These are phyloP conservation scores for Yamadazyma conglobata DNA, from an alignment of 1,139 yeast species.

Conservation along the genomic window DNA sequence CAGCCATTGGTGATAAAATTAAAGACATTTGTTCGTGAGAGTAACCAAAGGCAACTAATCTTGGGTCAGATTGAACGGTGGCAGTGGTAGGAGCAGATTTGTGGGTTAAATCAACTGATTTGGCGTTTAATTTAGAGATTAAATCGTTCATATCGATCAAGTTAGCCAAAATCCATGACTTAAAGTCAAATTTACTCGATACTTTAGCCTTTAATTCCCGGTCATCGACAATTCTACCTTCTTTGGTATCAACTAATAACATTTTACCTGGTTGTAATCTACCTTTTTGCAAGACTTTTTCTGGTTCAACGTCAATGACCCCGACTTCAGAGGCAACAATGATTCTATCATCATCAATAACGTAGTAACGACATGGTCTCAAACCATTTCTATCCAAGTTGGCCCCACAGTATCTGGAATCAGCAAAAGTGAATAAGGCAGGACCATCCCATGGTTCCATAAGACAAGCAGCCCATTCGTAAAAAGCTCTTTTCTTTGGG, in stretches of 20 bases:
- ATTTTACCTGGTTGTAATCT: constrained; percentile 95
- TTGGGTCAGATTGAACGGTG: constrained; percentile 74
- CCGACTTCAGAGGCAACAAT: constrained; percentile 99
- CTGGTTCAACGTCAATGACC: constrained; percentile 86
- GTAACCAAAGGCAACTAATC: constrained; percentile 85
- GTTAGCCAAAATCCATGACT: constrained; percentile 88
- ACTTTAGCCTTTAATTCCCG: constrained; percentile 78
- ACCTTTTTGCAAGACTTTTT: constrained; percentile 82
- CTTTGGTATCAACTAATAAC: constrained; percentile 91
- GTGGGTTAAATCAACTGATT: constrained; percentile 37
- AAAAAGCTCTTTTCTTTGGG: constrained; percentile 87
- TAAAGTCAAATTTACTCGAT: constrained; percentile 85
- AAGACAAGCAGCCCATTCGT: constrained; percentile 98
- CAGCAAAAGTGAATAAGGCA: constrained; percentile 93
- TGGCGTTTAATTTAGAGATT: constrained; percentile 50
- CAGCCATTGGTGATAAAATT: constrained; percentile 92
- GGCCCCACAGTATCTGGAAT: constrained; percentile 98
- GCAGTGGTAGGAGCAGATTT: constrained; percentile 16
- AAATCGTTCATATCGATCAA: constrained; percentile 81
- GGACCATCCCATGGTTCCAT: constrained; percentile 99
- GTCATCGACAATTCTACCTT: constrained; percentile 92
- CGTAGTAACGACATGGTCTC: constrained; percentile 96
- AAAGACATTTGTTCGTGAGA: constrained; percentile 86
- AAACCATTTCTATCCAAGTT: constrained; percentile 95
- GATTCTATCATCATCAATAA: constrained; percentile 91